Evolutionary conservation across 176 grass and related monocot genomes (phyloP).

Genomic region (Phyllostachys edulis): DNA sequence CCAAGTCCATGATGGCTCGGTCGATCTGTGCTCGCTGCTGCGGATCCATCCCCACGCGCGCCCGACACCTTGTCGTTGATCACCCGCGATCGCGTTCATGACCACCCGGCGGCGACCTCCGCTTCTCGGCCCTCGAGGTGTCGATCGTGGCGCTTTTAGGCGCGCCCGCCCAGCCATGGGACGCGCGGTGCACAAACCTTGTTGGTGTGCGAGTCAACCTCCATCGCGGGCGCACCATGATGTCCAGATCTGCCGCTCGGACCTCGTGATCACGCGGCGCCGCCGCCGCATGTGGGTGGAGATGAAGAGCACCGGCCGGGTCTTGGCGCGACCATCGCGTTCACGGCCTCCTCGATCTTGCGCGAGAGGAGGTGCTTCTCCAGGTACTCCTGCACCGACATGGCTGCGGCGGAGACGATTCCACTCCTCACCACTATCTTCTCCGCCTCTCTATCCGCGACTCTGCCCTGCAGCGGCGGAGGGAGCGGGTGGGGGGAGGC

Average conservation of each 20-base stretch:
- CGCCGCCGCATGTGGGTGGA: conserved; percentile 86
- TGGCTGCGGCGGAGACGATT: conserved; percentile 30
- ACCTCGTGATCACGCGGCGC: conserved; percentile 77
- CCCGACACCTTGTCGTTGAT: conserved; percentile 94
- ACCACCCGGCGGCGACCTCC: conserved; percentile 65
- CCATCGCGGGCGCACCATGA: conserved; percentile 67
- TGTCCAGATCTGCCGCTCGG: conserved; percentile 86
- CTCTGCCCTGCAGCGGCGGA: neutral
- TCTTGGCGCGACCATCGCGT: conserved; percentile 90
- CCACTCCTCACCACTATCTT: neutral
- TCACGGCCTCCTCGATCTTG: conserved; percentile 97
- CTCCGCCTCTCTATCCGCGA: neutral
- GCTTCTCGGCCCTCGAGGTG: conserved; percentile 60
- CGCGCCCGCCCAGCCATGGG: conserved; percentile 51
- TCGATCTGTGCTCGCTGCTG: conserved; percentile 90
- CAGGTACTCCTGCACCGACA: conserved; percentile 98
- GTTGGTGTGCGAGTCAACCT: conserved; percentile 93
- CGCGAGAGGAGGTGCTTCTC: conserved; percentile 86
- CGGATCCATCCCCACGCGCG: conserved; percentile 93
- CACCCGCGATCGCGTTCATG: conserved; percentile 65
- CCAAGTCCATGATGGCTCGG: conserved; percentile 97
- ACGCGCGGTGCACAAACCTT: conserved; percentile 88
- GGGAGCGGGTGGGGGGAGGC: no score
- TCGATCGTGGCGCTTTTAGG: conserved; percentile 42
- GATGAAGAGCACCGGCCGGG: conserved; percentile 80